Evolutionary conservation across 495 filamentous ascomycete species (phyloP).

Genomic region (Bryoglossum gracile): DNA sequence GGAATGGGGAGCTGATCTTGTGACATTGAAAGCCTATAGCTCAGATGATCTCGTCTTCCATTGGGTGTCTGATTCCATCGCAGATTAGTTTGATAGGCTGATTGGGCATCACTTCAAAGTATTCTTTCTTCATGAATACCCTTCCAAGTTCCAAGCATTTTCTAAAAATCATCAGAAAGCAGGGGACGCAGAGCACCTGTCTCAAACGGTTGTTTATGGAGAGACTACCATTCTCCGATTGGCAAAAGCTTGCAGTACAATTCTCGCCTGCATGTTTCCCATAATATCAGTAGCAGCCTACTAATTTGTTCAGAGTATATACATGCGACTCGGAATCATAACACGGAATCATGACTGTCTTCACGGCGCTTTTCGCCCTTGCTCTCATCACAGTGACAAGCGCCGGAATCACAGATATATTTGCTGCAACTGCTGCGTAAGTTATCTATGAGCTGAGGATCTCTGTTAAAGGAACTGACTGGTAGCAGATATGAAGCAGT

Average conservation of each 20-base stretch:
- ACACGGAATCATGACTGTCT: conserved; percentile 14
- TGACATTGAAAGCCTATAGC: not conserved
- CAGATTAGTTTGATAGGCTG: not conserved
- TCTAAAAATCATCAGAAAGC: not conserved
- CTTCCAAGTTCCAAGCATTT: not conserved
- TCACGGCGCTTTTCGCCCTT: conserved; percentile 23
- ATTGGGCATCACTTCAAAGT: not conserved
- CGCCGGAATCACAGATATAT: conserved; percentile 24
- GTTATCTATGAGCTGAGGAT: not conserved
- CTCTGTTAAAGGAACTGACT: not conserved
- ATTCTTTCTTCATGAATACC: too few relatives aligned
- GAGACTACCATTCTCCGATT: not conserved
- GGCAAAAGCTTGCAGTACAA: not conserved
- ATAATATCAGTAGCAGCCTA: not conserved
- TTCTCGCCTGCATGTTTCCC: not conserved
- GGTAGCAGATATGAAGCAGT: not conserved
- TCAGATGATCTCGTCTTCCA: not conserved
- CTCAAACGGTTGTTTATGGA: not conserved
- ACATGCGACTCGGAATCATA: conserved; percentile 12
- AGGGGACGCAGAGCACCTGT: not conserved
- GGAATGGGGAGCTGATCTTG: not conserved
- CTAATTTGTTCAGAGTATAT: conserved; percentile 6
- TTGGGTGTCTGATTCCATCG: not conserved
- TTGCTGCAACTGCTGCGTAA: conserved; percentile 29
- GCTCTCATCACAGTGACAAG: conserved; percentile 19